Conservation (phyloP, 306 rosid species). For the Canavalia gladiata region DNA sequence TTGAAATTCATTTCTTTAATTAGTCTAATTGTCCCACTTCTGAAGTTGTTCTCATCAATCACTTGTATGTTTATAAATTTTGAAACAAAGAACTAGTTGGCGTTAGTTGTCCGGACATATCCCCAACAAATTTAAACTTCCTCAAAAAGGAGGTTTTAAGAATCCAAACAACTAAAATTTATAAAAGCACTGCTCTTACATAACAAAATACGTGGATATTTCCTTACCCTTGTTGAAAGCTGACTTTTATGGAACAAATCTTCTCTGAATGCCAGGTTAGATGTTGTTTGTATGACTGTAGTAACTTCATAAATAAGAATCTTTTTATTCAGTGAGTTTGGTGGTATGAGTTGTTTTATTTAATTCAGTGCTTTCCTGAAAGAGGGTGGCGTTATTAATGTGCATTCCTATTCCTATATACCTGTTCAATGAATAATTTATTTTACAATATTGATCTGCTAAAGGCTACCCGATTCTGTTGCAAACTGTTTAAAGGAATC, state of each 20-base stretch:
- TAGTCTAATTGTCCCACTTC: not conserved
- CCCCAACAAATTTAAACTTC: not conserved
- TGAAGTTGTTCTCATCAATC: slow-evolving; percentile 6
- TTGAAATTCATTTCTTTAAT: not conserved
- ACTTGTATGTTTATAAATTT: not conserved
- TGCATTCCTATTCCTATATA: not conserved
- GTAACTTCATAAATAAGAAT: not conserved
- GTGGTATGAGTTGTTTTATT: slow-evolving; percentile 11
- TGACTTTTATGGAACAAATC: not conserved
- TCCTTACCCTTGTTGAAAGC: not conserved
- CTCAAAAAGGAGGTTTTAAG: not conserved
- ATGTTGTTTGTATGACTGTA: not conserved
- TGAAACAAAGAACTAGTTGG: not conserved
- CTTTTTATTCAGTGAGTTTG: not conserved
- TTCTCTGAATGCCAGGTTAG: slow-evolving; percentile 23
- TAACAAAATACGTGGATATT: not conserved
- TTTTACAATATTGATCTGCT: not conserved
- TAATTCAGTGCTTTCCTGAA: not conserved
- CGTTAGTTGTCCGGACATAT: not conserved
- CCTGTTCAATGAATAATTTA: not conserved
- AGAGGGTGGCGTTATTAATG: slow-evolving; percentile 9
- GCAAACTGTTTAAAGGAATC: slow-evolving; percentile 14
- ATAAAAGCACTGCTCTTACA: not conserved
- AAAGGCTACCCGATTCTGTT: slow-evolving; percentile 5
- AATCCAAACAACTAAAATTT: not conserved